Evolutionary conservation across 2,329 filamentous ascomycete genomes (phyloP).

Genomic region (Colletotrichum simmondsii): DNA sequence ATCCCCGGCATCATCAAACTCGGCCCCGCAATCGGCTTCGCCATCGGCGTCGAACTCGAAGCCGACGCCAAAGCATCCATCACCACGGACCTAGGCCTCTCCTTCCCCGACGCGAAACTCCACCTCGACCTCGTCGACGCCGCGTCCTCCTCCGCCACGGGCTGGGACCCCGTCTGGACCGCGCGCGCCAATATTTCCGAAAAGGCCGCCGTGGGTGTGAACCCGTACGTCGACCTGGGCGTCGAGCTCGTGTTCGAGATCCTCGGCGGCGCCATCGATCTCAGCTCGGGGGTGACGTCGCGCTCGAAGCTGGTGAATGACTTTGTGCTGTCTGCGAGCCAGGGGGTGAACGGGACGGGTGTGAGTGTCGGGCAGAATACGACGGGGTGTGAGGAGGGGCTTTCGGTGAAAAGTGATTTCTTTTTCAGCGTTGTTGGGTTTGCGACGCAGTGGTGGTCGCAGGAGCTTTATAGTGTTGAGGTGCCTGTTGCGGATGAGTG

Average conservation of each 20-base stretch:
- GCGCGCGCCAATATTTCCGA: conserved; percentile 41
- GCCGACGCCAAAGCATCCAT: conserved; percentile 29
- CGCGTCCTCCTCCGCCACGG: conserved; percentile 37
- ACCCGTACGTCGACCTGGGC: conserved; percentile 38
- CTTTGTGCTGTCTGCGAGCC: conserved; percentile 37
- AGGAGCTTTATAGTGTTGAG: conserved; percentile 39
- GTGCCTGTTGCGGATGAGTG: conserved; percentile 42
- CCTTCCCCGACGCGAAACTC: conserved; percentile 38
- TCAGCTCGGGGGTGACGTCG: conserved; percentile 41
- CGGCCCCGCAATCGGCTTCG: conserved; percentile 32
- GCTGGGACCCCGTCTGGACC: conserved; percentile 44
- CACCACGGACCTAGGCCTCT: conserved; percentile 36
- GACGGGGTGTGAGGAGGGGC: conserved; percentile 37
- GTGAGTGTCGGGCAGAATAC: conserved; percentile 30
- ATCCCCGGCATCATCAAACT: conserved; percentile 31
- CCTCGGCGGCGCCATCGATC: conserved; percentile 40
- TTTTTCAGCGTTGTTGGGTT: conserved; percentile 39
- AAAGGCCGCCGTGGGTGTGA: conserved; percentile 36
- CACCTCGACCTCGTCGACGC: conserved; percentile 43
- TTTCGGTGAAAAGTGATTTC: conserved; percentile 40
- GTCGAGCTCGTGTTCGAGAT: conserved; percentile 39
- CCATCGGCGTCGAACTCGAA: conserved; percentile 32
- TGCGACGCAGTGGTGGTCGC: conserved; percentile 41
- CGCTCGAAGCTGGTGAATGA: conserved; percentile 40
- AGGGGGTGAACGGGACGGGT: conserved; percentile 32